Conservation (phyloP, 2,329 filamentous ascomycete species). For the Ascosphaera pollenicola region DNA sequence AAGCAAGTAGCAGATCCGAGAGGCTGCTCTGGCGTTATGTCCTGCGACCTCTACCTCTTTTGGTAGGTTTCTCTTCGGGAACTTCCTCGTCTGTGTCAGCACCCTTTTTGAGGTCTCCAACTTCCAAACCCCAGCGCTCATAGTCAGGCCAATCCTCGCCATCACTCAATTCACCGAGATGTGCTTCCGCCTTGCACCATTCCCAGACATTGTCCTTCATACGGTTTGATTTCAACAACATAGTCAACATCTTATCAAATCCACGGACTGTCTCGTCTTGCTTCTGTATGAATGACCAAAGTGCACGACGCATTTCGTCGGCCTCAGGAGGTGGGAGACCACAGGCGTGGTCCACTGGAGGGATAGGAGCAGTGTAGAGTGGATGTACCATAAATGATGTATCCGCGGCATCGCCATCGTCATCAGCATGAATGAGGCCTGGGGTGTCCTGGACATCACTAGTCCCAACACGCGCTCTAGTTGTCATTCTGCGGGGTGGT, state of each 20-base stretch:
- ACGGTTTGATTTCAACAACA: conserved; percentile 35
- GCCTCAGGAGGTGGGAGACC: conserved; percentile 36
- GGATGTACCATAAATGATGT: neutral
- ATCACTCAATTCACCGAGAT: conserved; percentile 43
- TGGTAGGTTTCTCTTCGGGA: conserved; percentile 18
- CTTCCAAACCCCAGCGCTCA: conserved; percentile 34
- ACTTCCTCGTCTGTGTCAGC: conserved; percentile 36
- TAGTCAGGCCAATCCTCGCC: conserved; percentile 47
- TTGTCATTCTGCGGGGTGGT: conserved; percentile 24
- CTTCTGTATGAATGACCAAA: conserved; percentile 42
- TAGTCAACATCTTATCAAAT: conserved; percentile 31
- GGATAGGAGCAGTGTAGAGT: conserved; percentile 3
- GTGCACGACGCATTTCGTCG: conserved; percentile 36
- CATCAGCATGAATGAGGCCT: neutral
- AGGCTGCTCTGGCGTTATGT: conserved; percentile 6
- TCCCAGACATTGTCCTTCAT: conserved; percentile 36
- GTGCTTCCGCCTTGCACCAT: conserved; percentile 39
- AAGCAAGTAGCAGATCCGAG: neutral
- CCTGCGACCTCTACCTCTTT: conserved; percentile 18
- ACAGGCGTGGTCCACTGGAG: conserved; percentile 26
- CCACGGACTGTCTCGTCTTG: conserved; percentile 41
- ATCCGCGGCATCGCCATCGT: neutral
- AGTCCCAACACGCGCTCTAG: conserved; percentile 13
- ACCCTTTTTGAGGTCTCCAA: conserved; percentile 35
- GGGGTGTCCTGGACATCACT: neutral